Conservation (phyloP, 768 basidiomycete species). For the Exidia glandulosa region DNA sequence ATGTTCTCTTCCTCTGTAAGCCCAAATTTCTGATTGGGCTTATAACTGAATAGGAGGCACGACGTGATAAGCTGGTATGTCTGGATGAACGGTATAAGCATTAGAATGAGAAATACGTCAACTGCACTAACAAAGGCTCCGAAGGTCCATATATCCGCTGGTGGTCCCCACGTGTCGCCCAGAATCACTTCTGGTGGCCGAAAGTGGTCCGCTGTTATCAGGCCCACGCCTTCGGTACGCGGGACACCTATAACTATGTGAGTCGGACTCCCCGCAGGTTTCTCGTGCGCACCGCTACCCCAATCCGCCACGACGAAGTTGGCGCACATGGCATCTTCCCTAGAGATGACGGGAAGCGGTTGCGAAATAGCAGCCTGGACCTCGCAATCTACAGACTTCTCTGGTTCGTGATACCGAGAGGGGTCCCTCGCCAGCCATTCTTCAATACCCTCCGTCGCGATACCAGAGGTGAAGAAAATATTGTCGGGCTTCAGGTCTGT, state of each 20-base stretch:
- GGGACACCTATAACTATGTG: too few relatives aligned
- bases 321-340: neutral
- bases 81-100: too few relatives aligned
- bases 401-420: neutral
- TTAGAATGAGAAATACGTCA: too few relatives aligned
- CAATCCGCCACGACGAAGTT: conserved; percentile 4
- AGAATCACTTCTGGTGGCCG: conserved; percentile 6
- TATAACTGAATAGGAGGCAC: too few relatives aligned
- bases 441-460: neutral
- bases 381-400: too few relatives aligned
- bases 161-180: conserved; percentile 4
- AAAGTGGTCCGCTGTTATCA: conserved; percentile 4
- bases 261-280: neutral
- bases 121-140: conserved; percentile 7
- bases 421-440: neutral
- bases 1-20: too few relatives aligned
- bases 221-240: neutral
- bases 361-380: neutral
- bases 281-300: conserved; percentile 3
- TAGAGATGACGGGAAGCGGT: conserved; percentile 1
- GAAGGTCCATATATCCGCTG: conserved; percentile 9
- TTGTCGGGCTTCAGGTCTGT: neutral
- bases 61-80: too few relatives aligned
- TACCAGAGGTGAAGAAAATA: too few relatives aligned
- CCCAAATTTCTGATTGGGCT: too few relatives aligned